Evolutionary conservation across 106 monocot species (phyloP).

Genomic region (Xerophyta viscosa): DNA sequence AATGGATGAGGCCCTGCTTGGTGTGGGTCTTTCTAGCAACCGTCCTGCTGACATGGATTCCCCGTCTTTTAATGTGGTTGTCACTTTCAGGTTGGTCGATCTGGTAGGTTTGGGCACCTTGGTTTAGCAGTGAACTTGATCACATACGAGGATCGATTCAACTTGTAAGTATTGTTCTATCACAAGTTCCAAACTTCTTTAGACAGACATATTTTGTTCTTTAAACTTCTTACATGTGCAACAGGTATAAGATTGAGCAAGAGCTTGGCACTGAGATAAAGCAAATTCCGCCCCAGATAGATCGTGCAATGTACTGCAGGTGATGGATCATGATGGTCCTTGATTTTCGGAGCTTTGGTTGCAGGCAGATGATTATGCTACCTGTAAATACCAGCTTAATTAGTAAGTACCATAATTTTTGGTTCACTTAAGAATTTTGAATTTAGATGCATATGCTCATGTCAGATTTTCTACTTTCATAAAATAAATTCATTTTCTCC

Average conservation of each 20-base stretch:
- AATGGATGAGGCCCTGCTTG: background rate
- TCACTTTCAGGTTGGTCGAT: slow-evolving; percentile 79
- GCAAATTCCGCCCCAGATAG: slow-evolving; percentile 89
- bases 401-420: slow-evolving; percentile 10
- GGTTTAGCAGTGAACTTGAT: slow-evolving; percentile 94
- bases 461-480: no score
- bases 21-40: background rate
- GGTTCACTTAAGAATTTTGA: no score
- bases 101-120: slow-evolving; percentile 93
- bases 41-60: background rate
- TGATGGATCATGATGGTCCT: slow-evolving; percentile 20
- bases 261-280: slow-evolving; percentile 96
- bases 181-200: no score
- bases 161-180: slow-evolving; percentile 47
- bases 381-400: slow-evolving; percentile 18
- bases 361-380: slow-evolving; percentile 2
- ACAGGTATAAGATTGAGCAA: slow-evolving; percentile 89
- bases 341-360: background rate
- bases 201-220: background rate
- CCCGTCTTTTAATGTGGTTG: no score
- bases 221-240: background rate
- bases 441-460: no score
- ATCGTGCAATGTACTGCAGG: slow-evolving; percentile 80
- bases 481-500: no score
- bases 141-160: slow-evolving; percentile 92